These are phyloP conservation scores for Eucalyptus pauciflora DNA, from an alignment of 345 rosid species.

Conservation along the genomic window DNA sequence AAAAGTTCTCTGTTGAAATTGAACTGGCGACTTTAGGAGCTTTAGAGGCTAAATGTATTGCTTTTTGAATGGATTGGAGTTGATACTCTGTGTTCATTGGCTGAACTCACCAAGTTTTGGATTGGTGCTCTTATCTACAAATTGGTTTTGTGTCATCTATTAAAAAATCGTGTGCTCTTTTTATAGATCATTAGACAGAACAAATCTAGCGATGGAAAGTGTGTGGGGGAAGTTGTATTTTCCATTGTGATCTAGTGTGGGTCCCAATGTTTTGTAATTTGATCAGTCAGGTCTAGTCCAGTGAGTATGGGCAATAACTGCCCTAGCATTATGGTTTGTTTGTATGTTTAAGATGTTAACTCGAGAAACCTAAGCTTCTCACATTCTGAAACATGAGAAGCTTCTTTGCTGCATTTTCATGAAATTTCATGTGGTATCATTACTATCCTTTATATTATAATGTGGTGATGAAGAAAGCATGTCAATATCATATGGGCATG, in stretches of 20 bases:
- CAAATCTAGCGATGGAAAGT: neutral
- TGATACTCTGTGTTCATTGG: neutral
- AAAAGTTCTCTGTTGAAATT: neutral
- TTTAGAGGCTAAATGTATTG: neutral
- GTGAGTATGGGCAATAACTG: neutral
- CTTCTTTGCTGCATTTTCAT: neutral
- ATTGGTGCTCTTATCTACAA: neutral
- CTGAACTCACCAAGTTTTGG: neutral
- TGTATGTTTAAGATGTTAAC: neutral
- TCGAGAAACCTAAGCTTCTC: neutral
- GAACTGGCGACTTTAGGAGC: neutral
- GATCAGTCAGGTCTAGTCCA: neutral
- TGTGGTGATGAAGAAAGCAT: neutral
- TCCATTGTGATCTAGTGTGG: neutral
- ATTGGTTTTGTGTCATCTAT: neutral
- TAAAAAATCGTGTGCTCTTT: neutral
- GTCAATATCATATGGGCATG: neutral
- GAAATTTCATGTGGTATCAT: neutral
- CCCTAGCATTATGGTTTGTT: neutral
- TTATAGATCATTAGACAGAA: neutral
- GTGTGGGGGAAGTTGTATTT: neutral
- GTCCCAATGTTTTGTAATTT: neutral
- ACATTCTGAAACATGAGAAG: neutral
- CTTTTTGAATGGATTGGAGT: neutral
- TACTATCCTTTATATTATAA: neutral